Evolutionary conservation across 306 rosid genomes (phyloP).

Genomic region (Malus fusca): DNA sequence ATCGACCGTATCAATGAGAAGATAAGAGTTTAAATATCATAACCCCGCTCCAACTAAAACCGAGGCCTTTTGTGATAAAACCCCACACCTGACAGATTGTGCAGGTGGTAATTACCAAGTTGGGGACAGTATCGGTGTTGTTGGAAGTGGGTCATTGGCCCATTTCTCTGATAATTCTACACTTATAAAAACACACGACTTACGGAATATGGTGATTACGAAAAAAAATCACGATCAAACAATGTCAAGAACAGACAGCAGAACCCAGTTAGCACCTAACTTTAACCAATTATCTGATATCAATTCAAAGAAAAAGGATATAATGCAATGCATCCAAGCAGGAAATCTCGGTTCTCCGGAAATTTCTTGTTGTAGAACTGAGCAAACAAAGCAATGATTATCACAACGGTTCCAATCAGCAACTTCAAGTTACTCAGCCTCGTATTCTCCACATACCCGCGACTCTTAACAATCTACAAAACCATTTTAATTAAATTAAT

Average conservation of each 20-base stretch:
- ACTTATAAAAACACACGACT: not conserved
- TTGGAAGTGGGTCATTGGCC: too few relatives aligned
- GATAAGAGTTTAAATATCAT: too few relatives aligned
- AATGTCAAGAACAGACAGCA: not conserved
- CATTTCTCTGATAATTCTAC: too few relatives aligned
- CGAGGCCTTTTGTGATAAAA: too few relatives aligned
- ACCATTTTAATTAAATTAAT: not conserved
- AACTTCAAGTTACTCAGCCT: slow-evolving; percentile 6
- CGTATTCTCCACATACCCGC: slow-evolving; percentile 11
- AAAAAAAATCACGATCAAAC: not conserved
- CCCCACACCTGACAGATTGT: too few relatives aligned
- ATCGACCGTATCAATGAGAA: too few relatives aligned
- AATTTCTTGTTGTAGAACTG: slow-evolving; percentile 18
- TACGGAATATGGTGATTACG: not conserved
- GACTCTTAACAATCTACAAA: slow-evolving; percentile 7
- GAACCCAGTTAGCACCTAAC: not conserved
- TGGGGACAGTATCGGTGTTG: too few relatives aligned
- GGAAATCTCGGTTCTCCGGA: slow-evolving; percentile 2
- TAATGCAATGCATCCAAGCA: slow-evolving; percentile 10
- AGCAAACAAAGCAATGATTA: slow-evolving; percentile 11
- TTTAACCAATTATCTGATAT: not conserved
- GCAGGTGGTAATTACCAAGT: too few relatives aligned
- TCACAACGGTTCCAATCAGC: slow-evolving; percentile 7
- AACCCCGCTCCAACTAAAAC: too few relatives aligned
- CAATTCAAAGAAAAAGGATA: not conserved